Evolutionary conservation across 495 filamentous ascomycete species (phyloP), one percentile per base, ranked within the genome.

Genomic region (Penicillium silybi): DNA sequence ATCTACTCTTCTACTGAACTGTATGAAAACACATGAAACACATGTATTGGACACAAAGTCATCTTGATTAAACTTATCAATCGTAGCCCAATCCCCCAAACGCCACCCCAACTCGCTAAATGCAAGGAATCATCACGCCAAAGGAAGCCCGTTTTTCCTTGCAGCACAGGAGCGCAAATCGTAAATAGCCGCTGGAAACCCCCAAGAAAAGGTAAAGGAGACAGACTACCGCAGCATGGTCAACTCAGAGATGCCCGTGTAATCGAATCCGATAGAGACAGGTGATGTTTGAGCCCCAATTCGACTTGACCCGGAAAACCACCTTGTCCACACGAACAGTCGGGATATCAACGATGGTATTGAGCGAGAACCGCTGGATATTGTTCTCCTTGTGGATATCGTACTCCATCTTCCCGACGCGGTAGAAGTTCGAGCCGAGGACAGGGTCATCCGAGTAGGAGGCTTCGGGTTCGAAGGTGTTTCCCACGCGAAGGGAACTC

Each of bases 181-280:
- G 34, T 46, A 44, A 44, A 22, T 39, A 22, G n/a, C 22, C 41
- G n/a, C 11, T 23, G 43, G 15, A 41, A 26, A 50, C 18, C 19
- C 16, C 11, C 11, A 18, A 41, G 23, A 18, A 23, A 34, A 54
- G 26, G 19, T 16, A 52, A 26, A 46, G 0, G 48, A 35, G 34
- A 48, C 6, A 18, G 13, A 40, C 29, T 32, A 6, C 22, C 22
- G n/a, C n/a, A 23, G 22, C 32, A n/a, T 25, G 5, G 9, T 7
- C 9, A 44, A 16, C n/a, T 60, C 58, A 75, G 13, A 63, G 27
- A 44, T 72, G 65, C 7, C 76, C 77, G 52, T 74, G 64, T 15
- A 79, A 23, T 44, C 69, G 72, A 29, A 77, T 29, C 11, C 75
- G 73, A 55, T 76, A 78, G 22, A 80, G 53, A 55, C 77, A 80